Evolutionary conservation across 805 yeast species (phyloP).

Genomic region (Wickerhamomyces hampshirensis): DNA sequence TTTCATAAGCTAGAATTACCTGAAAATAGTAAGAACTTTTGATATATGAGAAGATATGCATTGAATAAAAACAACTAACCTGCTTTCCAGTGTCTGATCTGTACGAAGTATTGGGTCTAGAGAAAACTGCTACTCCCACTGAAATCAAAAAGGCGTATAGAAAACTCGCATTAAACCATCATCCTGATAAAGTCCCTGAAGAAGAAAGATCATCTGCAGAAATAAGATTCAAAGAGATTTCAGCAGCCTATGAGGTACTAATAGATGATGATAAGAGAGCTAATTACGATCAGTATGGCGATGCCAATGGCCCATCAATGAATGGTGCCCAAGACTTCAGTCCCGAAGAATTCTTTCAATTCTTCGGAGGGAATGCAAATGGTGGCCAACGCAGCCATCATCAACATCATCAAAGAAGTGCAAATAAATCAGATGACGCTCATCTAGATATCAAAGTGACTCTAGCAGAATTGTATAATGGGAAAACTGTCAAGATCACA

Average conservation of each 20-base stretch:
- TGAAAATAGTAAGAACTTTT: no score
- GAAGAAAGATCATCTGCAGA: slow-evolving; percentile 69
- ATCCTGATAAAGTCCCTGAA: slow-evolving; percentile 83
- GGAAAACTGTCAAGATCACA: slow-evolving; percentile 72
- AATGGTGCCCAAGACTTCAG: slow-evolving; percentile 39
- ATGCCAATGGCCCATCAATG: slow-evolving; percentile 29
- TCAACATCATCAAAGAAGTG: slow-evolving; percentile 7
- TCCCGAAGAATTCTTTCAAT: slow-evolving; percentile 74
- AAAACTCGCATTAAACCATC: slow-evolving; percentile 73
- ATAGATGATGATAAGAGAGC: slow-evolving; percentile 61
- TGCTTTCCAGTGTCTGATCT: slow-evolving; percentile 15
- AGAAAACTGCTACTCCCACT: slow-evolving; percentile 52
- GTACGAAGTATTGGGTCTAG: slow-evolving; percentile 71
- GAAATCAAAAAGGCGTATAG: slow-evolving; percentile 86
- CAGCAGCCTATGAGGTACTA: slow-evolving; percentile 80
- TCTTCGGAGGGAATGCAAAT: slow-evolving; percentile 34
- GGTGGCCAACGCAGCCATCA: slow-evolving; percentile 2
- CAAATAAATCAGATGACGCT: slow-evolving; percentile 59
- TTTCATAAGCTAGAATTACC: no score
- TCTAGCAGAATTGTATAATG: slow-evolving; percentile 71
- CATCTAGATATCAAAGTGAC: slow-evolving; percentile 58
- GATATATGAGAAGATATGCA: no score
- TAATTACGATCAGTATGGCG: slow-evolving; percentile 57
- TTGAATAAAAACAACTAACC: no score
- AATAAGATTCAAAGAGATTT: slow-evolving; percentile 72